Conservation (phyloP, 2,329 filamentous ascomycete genomes). For the Podosphaera xanthii region DNA sequence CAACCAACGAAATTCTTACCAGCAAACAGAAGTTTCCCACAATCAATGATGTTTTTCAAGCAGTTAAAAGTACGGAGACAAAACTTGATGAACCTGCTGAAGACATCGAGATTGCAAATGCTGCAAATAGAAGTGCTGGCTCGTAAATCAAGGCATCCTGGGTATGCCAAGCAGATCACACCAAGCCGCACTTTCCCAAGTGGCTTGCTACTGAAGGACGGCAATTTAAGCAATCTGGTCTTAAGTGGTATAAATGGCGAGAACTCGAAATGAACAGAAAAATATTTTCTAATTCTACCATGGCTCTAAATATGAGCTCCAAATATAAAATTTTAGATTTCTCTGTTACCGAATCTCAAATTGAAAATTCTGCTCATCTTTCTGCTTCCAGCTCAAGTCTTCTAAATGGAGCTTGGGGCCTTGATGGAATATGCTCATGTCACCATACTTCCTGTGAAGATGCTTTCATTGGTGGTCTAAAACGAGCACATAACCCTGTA, state of each 20-base stretch:
- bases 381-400: too few species aligned
- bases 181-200: not conserved
- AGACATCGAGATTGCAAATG: not conserved
- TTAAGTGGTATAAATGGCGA: not conserved
- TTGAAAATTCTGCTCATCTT: not conserved
- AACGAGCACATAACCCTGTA: not conserved
- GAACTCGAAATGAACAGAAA: not conserved
- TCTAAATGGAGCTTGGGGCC: not conserved
- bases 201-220: not conserved
- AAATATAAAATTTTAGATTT: not conserved
- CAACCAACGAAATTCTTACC: not conserved
- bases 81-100: not conserved
- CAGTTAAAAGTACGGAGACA: not conserved
- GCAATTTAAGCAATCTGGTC: not conserved
- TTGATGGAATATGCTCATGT: conserved; percentile 1
- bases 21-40: not conserved
- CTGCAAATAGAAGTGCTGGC: not conserved
- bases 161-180: not conserved
- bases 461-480: not conserved
- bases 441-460: not conserved
- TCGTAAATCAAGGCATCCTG: not conserved
- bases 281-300: not conserved
- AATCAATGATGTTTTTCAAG: not conserved
- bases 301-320: not conserved
- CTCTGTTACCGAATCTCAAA: conserved; percentile 1